A percentile compares a stretch with the other conserved stretches of the same genome.
Conservation (phyloP, 2,329 filamentous ascomycete genomes). For the Akanthomyces dipterigenus region DNA sequence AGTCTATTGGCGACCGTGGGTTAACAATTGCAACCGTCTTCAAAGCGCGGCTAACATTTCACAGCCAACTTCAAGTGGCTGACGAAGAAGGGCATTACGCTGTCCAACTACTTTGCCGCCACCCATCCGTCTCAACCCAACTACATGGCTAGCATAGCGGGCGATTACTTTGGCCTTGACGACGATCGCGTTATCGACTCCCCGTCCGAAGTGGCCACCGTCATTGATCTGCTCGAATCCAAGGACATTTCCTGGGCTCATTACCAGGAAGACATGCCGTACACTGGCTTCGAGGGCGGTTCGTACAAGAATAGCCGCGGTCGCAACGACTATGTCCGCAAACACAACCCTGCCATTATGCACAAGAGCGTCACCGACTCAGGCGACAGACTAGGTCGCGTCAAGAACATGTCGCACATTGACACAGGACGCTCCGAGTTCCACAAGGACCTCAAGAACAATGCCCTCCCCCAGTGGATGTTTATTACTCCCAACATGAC, state of each 20-base stretch:
- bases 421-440: conserved; percentile 47
- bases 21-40: conserved; percentile 15
- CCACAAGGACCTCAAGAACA: conserved; percentile 55
- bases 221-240: conserved; percentile 61
- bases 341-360: conserved; percentile 65
- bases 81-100: conserved; percentile 23
- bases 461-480: conserved; percentile 63
- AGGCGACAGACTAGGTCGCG: conserved; percentile 53
- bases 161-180: conserved; percentile 57
- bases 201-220: conserved; percentile 54
- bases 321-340: conserved; percentile 72
- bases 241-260: conserved; percentile 60
- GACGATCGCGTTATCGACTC: conserved; percentile 53
- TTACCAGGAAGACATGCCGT: conserved; percentile 75
- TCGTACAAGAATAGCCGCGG: conserved; percentile 57
- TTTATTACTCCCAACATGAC: conserved; percentile 72
- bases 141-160: conserved; percentile 55
- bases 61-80: conserved; percentile 23
- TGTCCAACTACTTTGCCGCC: conserved; percentile 39
- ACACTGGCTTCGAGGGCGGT: conserved; percentile 61
- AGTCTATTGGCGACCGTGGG: conserved; percentile 56
- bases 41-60: not conserved
- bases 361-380: conserved; percentile 58
- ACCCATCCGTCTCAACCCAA: conserved; percentile 65
- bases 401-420: conserved; percentile 59